phyloP scores from a whole-genome alignment of 257 asterid species.

The Solanum paucissectum region DNA sequence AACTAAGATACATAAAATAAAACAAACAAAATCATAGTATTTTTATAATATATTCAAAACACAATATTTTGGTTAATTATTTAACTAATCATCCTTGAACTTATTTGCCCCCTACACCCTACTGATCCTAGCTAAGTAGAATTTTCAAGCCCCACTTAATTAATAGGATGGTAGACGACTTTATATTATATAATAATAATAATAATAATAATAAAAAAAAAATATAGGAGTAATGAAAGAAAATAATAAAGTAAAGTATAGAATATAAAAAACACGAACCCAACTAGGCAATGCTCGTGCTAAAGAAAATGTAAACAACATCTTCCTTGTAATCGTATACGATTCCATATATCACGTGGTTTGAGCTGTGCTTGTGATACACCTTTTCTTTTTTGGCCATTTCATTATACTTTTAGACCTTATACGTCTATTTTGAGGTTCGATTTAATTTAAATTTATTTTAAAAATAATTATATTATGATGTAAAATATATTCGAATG shows the following conservation, averaged over 20 bases:
- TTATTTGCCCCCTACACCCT: not conserved
- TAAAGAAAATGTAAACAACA: not conserved
- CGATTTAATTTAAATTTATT: too few species aligned
- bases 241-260: not conserved
- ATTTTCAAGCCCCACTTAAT: not conserved
- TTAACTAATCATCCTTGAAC: not conserved
- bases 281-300: constrained; percentile 1
- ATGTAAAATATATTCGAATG: too few species aligned
- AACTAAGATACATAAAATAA: not conserved
- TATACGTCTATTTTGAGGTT: not conserved
- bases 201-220: not conserved
- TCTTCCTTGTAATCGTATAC: constrained; percentile 5
- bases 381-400: not conserved
- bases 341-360: constrained; percentile 42
- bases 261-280: not conserved
- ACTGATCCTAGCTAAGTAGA: not conserved
- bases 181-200: not conserved
- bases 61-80: not conserved
- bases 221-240: not conserved
- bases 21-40: not conserved
- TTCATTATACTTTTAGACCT: not conserved
- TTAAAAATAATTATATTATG: not conserved
- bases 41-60: not conserved
- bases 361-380: constrained; percentile 19
- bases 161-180: not conserved